Evolutionary conservation across 2,329 filamentous ascomycete species (phyloP).

Genomic region (Pseudogymnoascus verrucosus): DNA sequence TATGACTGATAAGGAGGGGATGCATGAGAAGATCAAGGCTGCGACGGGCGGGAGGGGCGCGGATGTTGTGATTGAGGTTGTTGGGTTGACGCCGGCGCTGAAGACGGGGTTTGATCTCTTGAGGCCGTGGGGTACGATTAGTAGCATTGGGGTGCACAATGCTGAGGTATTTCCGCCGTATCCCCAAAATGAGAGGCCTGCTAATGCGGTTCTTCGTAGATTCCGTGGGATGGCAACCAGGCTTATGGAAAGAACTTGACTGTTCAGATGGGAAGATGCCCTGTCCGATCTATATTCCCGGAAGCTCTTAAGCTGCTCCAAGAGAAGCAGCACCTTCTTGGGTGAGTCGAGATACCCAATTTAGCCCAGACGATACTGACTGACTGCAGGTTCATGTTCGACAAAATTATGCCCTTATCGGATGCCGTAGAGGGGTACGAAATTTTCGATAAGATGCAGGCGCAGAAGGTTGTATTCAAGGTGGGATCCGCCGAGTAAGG

Average conservation of each 20-base stretch:
- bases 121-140: constrained; percentile 64
- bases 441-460: constrained; percentile 64
- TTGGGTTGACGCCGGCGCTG: constrained; percentile 61
- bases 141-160: constrained; percentile 70
- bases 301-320: constrained; percentile 57
- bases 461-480: constrained; percentile 65
- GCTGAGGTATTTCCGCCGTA: constrained; percentile 44
- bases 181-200: not conserved
- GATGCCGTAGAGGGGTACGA: constrained; percentile 62
- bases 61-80: constrained; percentile 75
- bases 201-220: constrained; percentile 34
- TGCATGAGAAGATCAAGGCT: constrained; percentile 63
- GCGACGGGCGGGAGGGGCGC: constrained; percentile 74
- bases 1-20: constrained; percentile 52
- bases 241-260: constrained; percentile 64
- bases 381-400: constrained; percentile 60
- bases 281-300: constrained; percentile 62
- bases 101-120: constrained; percentile 63
- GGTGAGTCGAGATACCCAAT: constrained; percentile 40
- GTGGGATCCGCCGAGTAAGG: not conserved
- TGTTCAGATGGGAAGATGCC: constrained; percentile 69
- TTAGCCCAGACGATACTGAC: constrained; percentile 18
- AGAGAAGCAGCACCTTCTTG: constrained; percentile 57
- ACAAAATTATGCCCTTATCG: constrained; percentile 63
- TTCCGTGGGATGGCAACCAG: constrained; percentile 58